A percentile compares a stretch with the other conserved stretches of the same genome.
Conservation (phyloP, 2,329 filamentous ascomycete species). For the Epichloe hybrida region DNA sequence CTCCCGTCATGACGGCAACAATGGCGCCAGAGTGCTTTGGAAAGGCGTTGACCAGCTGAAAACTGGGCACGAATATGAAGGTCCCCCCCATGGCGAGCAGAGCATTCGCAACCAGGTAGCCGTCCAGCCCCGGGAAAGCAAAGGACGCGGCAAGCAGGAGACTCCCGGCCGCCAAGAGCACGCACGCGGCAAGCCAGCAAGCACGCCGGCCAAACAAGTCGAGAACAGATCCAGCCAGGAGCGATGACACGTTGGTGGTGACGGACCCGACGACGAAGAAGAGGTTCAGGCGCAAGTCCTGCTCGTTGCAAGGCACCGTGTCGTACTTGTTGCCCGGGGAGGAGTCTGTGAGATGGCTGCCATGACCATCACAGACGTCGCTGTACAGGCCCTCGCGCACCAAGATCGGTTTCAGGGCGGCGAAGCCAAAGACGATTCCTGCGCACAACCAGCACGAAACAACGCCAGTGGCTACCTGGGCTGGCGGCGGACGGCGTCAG, state of each 20-base stretch:
- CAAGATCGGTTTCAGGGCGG: conserved; percentile 69
- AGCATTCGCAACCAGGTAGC: conserved; percentile 59
- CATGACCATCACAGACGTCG: conserved; percentile 35
- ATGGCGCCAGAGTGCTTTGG: conserved; percentile 66
- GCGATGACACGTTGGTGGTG: conserved; percentile 72
- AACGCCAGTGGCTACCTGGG: conserved; percentile 17
- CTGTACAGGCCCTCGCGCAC: conserved; percentile 60
- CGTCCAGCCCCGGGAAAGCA: conserved; percentile 52
- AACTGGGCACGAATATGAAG: conserved; percentile 71
- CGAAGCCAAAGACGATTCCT: conserved; percentile 73
- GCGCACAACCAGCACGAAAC: conserved; percentile 55
- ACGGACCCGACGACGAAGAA: conserved; percentile 91
- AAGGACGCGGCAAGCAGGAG: conserved; percentile 44
- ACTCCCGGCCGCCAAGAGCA: conserved; percentile 54
- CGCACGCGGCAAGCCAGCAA: conserved; percentile 57
- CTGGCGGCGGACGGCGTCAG: conserved; percentile 6
- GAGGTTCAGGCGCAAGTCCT: conserved; percentile 54
- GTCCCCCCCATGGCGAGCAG: conserved; percentile 63
- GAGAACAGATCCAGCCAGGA: conserved; percentile 74
- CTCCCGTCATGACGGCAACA: conserved; percentile 64
- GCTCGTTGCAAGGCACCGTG: conserved; percentile 27
- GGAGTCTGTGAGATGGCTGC: not conserved
- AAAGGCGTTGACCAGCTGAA: conserved; percentile 76
- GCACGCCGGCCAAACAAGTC: conserved; percentile 70
- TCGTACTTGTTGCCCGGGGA: conserved; percentile 12